Percentiles rank a stretch among this genome's conserved stretches.
Evolutionary conservation across 176 grass and related monocot genomes (phyloP).

Genomic region (Triticum urartu): DNA sequence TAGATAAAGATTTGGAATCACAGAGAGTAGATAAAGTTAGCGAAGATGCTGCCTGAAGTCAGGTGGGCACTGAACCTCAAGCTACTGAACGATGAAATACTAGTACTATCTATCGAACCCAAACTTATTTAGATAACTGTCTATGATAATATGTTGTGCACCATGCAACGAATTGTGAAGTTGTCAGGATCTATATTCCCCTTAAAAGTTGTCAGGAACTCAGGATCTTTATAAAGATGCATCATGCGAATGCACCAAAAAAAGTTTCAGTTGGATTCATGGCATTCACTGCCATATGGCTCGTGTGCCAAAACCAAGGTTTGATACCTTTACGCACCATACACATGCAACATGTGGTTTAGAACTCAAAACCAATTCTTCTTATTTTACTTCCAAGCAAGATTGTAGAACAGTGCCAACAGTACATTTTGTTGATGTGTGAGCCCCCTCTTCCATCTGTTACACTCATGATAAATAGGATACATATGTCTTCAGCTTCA

Average conservation of each 20-base stretch:
- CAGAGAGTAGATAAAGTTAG: too few relatives aligned
- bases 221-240: conserved; percentile 17
- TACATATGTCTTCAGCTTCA: background rate
- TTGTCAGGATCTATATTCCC: background rate
- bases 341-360: background rate
- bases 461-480: background rate
- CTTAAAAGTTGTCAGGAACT: background rate
- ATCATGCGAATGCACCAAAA: conserved; percentile 16
- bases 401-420: background rate
- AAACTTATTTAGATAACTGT: too few relatives aligned
- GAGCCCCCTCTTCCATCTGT: background rate
- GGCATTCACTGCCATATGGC: background rate
- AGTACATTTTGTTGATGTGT: conserved; percentile 4
- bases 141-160: too few relatives aligned
- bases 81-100: too few relatives aligned
- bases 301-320: background rate
- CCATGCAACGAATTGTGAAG: too few relatives aligned
- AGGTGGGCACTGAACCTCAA: too few relatives aligned
- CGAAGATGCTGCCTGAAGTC: too few relatives aligned
- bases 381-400: background rate
- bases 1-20: too few relatives aligned
- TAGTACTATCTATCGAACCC: too few relatives aligned
- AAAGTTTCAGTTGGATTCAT: conserved; percentile 15
- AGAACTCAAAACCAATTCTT: background rate
- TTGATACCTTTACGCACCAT: background rate